Base-by-base conservation (phyloP, 257 asterid species). In the Solanum ossicruentum region DNA sequence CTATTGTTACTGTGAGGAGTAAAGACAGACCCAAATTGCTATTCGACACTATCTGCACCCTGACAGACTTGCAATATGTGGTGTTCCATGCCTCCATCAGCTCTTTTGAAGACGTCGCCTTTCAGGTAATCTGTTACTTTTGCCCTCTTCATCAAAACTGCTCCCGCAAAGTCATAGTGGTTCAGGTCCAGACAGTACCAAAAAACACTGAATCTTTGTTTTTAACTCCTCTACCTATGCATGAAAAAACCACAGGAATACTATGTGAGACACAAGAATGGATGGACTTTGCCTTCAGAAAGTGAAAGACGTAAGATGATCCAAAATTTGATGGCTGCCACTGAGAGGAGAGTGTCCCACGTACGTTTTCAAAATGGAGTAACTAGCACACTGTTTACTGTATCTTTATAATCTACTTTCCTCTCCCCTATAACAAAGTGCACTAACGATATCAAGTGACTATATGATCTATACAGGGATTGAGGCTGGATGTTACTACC, bases 61-160 rank as follows among this genome's bases (percentile, higher is more conserved):
- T 95, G 60, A 94, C 97, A 0, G 99, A 95, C 86, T 88, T 93
- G 90, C 88, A 91, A 6, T 95, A 92, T 66, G 92, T 91, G 3
- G 97, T 96, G 21, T 90, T 86, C 73, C 99, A 94, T 63, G 99
- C 98, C 17, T 94, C 97, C 21, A 92, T 96, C 77, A 90, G 90
- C 88, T 93, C 98, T 80, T 87, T 86, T 73, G 96, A 89, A 26
- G 89, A 97, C 51, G 85, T 86, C n/a, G 97, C 98, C 15, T 83
- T 92, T 85, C 99, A 96, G 96, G 98, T 94, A 89, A 70, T 21
- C 55, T 20, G 8, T 26, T 75, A 39, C 85, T 41, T 67, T 51
- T 47, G 43, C 32, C 32, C 15, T 15, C 26, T 54, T 80, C 61
- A 61, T 16, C 28, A 18, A 39, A 28, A 82, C 78, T 28, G 45